Base-by-base conservation (phyloP, 2,329 filamentous ascomycete genomes). In the Pseudogymnoascus sp. region DNA sequence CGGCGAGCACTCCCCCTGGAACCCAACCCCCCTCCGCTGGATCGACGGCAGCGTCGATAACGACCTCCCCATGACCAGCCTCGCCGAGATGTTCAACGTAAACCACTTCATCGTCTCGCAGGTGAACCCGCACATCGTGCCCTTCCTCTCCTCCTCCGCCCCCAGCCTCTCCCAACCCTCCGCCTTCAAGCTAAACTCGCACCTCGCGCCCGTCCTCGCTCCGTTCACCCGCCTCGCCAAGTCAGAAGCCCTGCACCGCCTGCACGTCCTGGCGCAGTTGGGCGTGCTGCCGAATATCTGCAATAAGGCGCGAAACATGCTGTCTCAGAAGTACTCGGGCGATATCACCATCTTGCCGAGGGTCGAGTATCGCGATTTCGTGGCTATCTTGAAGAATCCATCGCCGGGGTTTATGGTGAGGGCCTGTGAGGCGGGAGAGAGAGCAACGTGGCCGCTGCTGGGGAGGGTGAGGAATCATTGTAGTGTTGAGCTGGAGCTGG, bases 51-150 rank as follows among this genome's bases (percentile, higher is more conserved):
- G 92, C 0, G 91, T 97, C 21, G 92, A 97, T 72, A 94, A 94
- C 64, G 93, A 97, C 73, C 79, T 97, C 2, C 93, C 93, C 1
- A 96, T 96, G 85, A 91, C 88, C 19, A 85, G 91, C 1, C 80
- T 97, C 14, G 87, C 92, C 0, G 92, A 96, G 71, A 92, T 97
- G 89, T 96, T 97, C 79, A 96, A 97, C 71, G 92, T 97, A 72
- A 97, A 97, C 71, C 93, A 97, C 72, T 97, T 97, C 72, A 97
- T 97, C 68, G 93, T 97, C 16, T 96, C 92, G 0, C 93, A 97
- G 73, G 92, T 97, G 60, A 97, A 97, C 69, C 93, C 93, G 0
- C 93, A 97, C 69, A 90, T 97, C 7, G 85, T 95, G 0, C 91
- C 91, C 0, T 96, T 97, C 69, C 77, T 97, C 14, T 80, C 84